Base-by-base conservation (phyloP, 1,139 yeast species). In the Zhuliangozyma parablackwelliae region DNA sequence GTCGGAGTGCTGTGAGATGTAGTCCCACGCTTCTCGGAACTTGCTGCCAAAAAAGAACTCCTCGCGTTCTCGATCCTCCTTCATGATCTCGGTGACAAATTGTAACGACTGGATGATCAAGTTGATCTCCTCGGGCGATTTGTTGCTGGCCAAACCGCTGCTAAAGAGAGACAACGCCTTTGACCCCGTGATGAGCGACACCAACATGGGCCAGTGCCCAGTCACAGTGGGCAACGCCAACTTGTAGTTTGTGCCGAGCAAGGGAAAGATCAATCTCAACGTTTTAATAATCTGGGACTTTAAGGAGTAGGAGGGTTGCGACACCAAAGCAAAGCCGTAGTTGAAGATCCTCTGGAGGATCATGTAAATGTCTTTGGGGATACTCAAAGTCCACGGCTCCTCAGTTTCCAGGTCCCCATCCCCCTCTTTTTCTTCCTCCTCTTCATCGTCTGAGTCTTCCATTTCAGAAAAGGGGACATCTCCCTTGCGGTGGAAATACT, bases 291-390 rank as follows among this genome's bases (percentile, higher is more conserved):
- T 71, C 41, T 77, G 80, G 9, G 73, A 53, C 35, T 78, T 74
- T 25, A 90, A 59, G 2, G 67, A 57, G 6, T 69, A 56, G 0
- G 95, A 82, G 1, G 78, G 78, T 47, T 87, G 94, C 2, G 88
- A 78, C 28, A 88, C 58, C 35, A 88, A 67, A 40, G 84, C 60
- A 40, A 86, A 82, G 2, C 94, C 82, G 51, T 88, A 87, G 10
- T 69, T 73, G 39, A 80, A 69, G 8, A 92, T 78, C 40, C 77
- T 75, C 37, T 80, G 76, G 0, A 84, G 61, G 2, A 82, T 63
- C 32, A 62, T 54, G 52, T 85, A 89, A 0, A 81, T 63, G 2
- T 69, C 58, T 32, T 71, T 63, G 0, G 94, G 85, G 1, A 89
- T 63, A 0, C 79, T 77, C 0, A 90, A 82, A 0, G 53, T 48